Evolutionary conservation across 768 basidiomycete genomes (phyloP), one percentile per base, ranked within the genome.

Genomic region (Lentinula detonsa): DNA sequence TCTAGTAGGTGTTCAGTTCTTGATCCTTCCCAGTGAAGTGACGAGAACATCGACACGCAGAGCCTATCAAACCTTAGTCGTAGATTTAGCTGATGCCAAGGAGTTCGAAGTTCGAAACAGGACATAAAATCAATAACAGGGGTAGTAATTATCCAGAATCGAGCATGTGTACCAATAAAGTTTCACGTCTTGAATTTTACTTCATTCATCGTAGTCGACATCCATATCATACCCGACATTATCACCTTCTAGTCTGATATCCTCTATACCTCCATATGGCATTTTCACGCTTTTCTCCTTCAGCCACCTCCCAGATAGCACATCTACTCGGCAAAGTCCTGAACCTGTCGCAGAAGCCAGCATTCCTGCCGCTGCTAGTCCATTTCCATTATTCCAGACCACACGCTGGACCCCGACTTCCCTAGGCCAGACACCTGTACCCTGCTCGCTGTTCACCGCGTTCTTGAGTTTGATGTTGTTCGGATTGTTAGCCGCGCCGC

Each of bases 241-340:
- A 3, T 72, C 77, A n/a, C 76, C 72, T 65, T 90, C 90, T 67
- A 77, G 76, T 62, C 91, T 76, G 64, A 91, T 83, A 8, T 76
- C 78, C 63, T 80, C 78, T 23, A 93, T 75, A 50, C 82, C 78
- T 31, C 77, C 78, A 73, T 91, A 93, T 2, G 91, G 90, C 5
- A 86, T 48, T 37, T 59, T 59, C 9, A 45, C 33, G 33, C 11
- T 71, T 66, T 77, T 83, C 50, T 83, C 85, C 54, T 78, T 83
- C 45, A 83, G 74, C 85, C 87, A 95, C 61, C 85, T 75, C n/a
- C 94, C 93, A 66, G 80, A 73, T 15, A 95, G 68, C 67, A 85
- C 84, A 66, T 99, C 95, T 9, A 98, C 80, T 53, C 96, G 77
- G 66, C 90, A 94, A 18, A 98, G 73, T 1, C 95, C 97, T 8